Base-by-base conservation (phyloP, 805 yeast species). In the Lipomyces anomalus region DNA sequence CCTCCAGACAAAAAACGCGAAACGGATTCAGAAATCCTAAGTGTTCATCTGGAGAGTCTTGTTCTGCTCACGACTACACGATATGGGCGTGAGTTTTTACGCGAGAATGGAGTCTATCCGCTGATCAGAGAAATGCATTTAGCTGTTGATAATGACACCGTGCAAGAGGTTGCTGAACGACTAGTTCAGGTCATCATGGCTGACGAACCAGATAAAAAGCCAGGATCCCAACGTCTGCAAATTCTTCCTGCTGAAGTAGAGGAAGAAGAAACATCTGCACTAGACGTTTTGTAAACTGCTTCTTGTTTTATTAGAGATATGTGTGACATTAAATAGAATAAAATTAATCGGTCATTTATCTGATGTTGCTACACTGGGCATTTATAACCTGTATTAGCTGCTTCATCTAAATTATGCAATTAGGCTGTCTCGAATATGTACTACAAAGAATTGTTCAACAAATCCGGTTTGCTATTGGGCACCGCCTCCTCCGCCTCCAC, bases 181-280 rank as follows among this genome's bases (percentile, higher is more conserved):
- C 65, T 84, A 34, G 98, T 89, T 20, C 90, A 90, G 62, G 76
- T 87, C 79, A 72, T 90, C 53, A 84, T 84, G 92, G 76, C 74
- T 6, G 75, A 77, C 34, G 67, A 66, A 24, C 76, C 74, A 6
- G 74, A 77, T 29, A 66, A 65, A 24, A 62, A 57, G 2, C 68
- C 62, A 52, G 72, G 67, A 34, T 68, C 70, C 17, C 78, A 75
- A 41, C 80, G 78, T 46, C 47, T 72, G 47, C 66, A 69, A 22
- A 59, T 67, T 21, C 72, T 71, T 28, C 71, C 67, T 5, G 44
- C 13, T 24, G 78, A 75, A 24, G 76, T 72, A 36, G 76, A 68
- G 22, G 76, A 74, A 44, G 61, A 59, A 13, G 48, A 47, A 29
- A 16, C 21, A 6, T n/a, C 48, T 4, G 34, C 51, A 7, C 23